These are phyloP conservation scores for Bryoglossum gracile DNA, from an alignment of 495 filamentous ascomycete genomes.

Conservation along the genomic window DNA sequence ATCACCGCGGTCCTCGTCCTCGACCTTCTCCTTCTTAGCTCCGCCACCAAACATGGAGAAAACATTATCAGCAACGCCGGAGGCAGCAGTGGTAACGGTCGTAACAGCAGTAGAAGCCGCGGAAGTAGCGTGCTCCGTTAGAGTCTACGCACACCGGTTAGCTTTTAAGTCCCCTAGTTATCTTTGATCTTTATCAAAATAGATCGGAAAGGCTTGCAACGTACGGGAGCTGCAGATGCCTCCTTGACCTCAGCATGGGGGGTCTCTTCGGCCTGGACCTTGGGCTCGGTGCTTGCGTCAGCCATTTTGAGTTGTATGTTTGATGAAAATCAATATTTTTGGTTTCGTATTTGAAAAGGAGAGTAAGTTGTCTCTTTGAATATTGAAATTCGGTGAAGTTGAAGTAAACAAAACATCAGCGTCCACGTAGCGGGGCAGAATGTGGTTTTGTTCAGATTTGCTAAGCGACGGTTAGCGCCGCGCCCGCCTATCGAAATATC, in stretches of 20 bases:
- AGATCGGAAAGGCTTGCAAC: not conserved
- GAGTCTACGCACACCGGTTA: slow-evolving; percentile 24
- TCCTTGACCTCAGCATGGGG: slow-evolving; percentile 34
- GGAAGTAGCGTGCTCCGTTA: slow-evolving; percentile 34
- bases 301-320: slow-evolving; percentile 21
- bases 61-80: slow-evolving; percentile 62
- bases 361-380: slow-evolving; percentile 6
- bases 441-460: slow-evolving; percentile 5
- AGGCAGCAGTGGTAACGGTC: slow-evolving; percentile 38
- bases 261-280: slow-evolving; percentile 13
- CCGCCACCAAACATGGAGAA: slow-evolving; percentile 98
- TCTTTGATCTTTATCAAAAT: no score
- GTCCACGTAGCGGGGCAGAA: no score
- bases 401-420: no score
- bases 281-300: slow-evolving; percentile 23
- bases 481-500: not conserved
- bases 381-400: slow-evolving; percentile 1
- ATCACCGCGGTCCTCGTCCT: slow-evolving; percentile 67
- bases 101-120: slow-evolving; percentile 34
- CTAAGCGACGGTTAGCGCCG: not conserved
- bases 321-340: slow-evolving; percentile 3
- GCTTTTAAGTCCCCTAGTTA: no score
- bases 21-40: slow-evolving; percentile 76
- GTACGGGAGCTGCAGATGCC: slow-evolving; percentile 18
- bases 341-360: not conserved